A percentile compares a stretch with the other conserved stretches of the same genome.
These are phyloP conservation scores for Leccinum subtestaceum DNA, from an alignment of 768 basidiomycete species.

Conservation along the genomic window DNA sequence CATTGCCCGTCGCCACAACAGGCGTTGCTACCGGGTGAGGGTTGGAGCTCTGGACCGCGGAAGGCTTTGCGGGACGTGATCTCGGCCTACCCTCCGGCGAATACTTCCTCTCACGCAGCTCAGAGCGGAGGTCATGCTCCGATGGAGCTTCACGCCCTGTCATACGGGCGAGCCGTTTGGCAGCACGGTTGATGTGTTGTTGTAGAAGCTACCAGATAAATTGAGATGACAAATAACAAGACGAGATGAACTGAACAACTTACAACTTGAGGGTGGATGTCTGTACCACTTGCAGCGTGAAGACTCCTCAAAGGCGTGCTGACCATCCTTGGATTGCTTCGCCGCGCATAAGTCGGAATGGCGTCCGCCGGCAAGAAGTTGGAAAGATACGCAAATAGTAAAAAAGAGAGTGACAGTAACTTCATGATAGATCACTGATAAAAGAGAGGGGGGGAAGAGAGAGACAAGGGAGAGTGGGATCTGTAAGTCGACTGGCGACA, in stretches of 20 bases:
- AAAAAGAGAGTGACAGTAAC: constrained; percentile 43
- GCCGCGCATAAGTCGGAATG: constrained; percentile 19
- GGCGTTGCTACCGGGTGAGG: constrained; percentile 7
- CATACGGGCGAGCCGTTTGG: constrained; percentile 67
- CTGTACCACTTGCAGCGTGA: constrained; percentile 23
- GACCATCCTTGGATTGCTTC: constrained; percentile 30
- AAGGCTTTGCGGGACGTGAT: constrained; percentile 5
- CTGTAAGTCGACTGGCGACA: constrained; percentile 15
- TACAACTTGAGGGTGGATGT: constrained; percentile 44
- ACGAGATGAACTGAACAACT: constrained; percentile 15
- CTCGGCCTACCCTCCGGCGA: constrained; percentile 32
- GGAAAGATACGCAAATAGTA: constrained; percentile 53
- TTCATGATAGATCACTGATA: constrained; percentile 43
- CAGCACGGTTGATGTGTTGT: constrained; percentile 66
- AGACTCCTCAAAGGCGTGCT: constrained; percentile 43
- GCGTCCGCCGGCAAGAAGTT: constrained; percentile 36
- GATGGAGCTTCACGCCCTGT: constrained; percentile 54
- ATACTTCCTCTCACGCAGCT: constrained; percentile 42
- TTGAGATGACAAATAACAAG: background rate
- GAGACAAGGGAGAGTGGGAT: background rate
- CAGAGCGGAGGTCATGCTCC: constrained; percentile 43
- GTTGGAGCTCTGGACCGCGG: constrained; percentile 3
- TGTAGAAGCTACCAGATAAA: constrained; percentile 50
- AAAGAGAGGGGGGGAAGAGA: background rate
- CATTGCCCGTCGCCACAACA: constrained; percentile 2